Conservation (phyloP, 768 basidiomycete genomes). For the Sporobolomyces phaffii region DNA sequence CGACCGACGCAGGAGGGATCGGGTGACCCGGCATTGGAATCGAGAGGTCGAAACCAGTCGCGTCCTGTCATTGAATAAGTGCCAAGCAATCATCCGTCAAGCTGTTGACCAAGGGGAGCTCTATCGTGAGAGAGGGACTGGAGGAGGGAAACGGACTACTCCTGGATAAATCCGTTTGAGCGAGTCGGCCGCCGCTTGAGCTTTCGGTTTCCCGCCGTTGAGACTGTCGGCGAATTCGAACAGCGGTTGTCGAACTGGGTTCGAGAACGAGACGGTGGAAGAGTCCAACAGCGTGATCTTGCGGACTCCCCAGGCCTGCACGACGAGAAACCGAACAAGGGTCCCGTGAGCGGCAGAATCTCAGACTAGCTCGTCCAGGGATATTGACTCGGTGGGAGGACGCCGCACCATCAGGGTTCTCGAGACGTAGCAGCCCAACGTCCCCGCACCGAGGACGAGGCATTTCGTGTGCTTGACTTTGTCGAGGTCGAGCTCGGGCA, state of each 20-base stretch:
- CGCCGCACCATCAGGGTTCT: slow-evolving; percentile 73
- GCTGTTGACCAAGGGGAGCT: neutral
- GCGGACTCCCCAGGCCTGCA: slow-evolving; percentile 88
- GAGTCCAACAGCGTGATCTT: slow-evolving; percentile 91
- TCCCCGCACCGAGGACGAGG: slow-evolving; percentile 87
- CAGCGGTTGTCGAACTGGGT: slow-evolving; percentile 92
- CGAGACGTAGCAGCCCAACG: slow-evolving; percentile 92
- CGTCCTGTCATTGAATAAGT: too few species aligned
- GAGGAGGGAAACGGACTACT: slow-evolving; percentile 57
- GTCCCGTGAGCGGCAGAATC: neutral
- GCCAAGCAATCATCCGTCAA: neutral
- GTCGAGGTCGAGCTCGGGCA: slow-evolving; percentile 81
- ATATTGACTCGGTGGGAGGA: neutral
- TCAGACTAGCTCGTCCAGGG: neutral
- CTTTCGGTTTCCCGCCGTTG: slow-evolving; percentile 87
- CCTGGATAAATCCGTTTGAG: slow-evolving; percentile 88
- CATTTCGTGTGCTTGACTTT: slow-evolving; percentile 73
- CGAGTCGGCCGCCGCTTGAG: slow-evolving; percentile 75
- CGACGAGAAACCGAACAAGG: neutral
- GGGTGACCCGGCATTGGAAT: slow-evolving; percentile 99
- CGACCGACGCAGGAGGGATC: slow-evolving; percentile 56
- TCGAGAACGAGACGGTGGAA: slow-evolving; percentile 85
- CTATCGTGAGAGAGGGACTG: neutral
- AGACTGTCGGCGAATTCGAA: slow-evolving; percentile 93
- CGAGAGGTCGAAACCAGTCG: slow-evolving; percentile 66